phyloP scores from a whole-genome alignment of 768 basidiomycete genomes.

The Boletus reticuloceps region DNA sequence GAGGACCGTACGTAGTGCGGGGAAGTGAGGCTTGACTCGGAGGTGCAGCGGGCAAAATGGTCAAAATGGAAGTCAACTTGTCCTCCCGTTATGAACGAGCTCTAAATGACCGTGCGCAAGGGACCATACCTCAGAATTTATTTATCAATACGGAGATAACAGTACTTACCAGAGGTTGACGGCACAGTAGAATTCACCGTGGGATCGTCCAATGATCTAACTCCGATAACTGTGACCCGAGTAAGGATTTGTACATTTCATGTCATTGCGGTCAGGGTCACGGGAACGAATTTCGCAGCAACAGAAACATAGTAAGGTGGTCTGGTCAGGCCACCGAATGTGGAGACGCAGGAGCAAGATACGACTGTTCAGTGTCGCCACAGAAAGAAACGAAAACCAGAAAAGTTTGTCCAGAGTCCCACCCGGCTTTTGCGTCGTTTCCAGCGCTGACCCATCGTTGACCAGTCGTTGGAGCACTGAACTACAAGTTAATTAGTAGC shows the following conservation, averaged over 20 bases:
- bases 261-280: constrained; percentile 14
- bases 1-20: constrained; percentile 4
- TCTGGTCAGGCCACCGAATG: not conserved
- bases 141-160: constrained; percentile 16
- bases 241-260: not conserved
- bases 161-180: not conserved
- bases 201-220: constrained; percentile 9
- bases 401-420: too few relatives aligned
- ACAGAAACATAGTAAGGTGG: not conserved
- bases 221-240: constrained; percentile 21
- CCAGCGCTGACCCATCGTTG: too few relatives aligned
- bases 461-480: too few relatives aligned
- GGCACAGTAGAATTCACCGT: constrained; percentile 4
- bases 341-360: not conserved
- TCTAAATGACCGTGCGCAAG: constrained; percentile 27
- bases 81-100: constrained; percentile 13
- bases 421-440: too few relatives aligned
- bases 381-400: too few relatives aligned
- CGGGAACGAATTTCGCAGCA: not conserved
- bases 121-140: not conserved
- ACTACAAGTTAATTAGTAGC: too few relatives aligned
- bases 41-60: constrained; percentile 6
- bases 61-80: constrained; percentile 12
- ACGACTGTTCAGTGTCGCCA: too few relatives aligned
- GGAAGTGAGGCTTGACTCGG: constrained; percentile 3